Evolutionary conservation across 2,329 filamentous ascomycete species (phyloP).

Genomic region (Ceratocystis eucalypticola): DNA sequence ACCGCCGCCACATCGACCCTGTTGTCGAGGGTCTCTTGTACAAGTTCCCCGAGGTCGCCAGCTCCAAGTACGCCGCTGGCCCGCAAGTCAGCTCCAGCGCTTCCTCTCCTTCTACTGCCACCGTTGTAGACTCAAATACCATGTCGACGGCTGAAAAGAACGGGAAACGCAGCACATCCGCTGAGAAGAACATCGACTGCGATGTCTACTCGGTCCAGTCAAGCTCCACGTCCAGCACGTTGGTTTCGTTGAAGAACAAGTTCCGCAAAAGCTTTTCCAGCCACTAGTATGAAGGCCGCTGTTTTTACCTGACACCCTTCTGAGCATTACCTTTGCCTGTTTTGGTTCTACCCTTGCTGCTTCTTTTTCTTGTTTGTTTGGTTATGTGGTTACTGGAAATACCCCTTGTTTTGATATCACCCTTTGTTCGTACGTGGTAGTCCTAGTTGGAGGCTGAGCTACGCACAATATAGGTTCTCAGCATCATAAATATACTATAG

Average conservation of each 20-base stretch:
- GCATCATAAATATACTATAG: neutral
- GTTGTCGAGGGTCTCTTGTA: conserved; percentile 21
- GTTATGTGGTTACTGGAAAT: neutral
- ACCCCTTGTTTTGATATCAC: neutral
- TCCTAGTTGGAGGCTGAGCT: neutral
- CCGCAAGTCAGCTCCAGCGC: neutral
- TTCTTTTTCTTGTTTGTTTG: neutral
- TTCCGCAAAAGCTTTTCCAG: conserved; percentile 16
- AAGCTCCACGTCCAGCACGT: neutral
- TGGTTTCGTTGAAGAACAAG: conserved; percentile 12
- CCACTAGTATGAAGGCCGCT: neutral
- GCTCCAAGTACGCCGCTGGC: neutral
- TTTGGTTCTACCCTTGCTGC: neutral
- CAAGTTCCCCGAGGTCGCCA: conserved; percentile 14
- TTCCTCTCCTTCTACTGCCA: neutral
- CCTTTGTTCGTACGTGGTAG: conserved; percentile 1
- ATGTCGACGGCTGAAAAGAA: neutral
- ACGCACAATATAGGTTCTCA: neutral
- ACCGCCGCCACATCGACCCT: conserved; percentile 21
- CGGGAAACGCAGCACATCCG: conserved; percentile 5
- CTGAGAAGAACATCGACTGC: neutral
- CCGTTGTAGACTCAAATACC: neutral
- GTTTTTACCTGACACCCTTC: no score
- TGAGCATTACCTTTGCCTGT: no score
- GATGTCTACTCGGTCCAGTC: conserved; percentile 1